Percentiles rank a stretch among this genome's conserved stretches.
phyloP scores from a whole-genome alignment of 805 yeast species.

The Brettanomyces nanus region DNA sequence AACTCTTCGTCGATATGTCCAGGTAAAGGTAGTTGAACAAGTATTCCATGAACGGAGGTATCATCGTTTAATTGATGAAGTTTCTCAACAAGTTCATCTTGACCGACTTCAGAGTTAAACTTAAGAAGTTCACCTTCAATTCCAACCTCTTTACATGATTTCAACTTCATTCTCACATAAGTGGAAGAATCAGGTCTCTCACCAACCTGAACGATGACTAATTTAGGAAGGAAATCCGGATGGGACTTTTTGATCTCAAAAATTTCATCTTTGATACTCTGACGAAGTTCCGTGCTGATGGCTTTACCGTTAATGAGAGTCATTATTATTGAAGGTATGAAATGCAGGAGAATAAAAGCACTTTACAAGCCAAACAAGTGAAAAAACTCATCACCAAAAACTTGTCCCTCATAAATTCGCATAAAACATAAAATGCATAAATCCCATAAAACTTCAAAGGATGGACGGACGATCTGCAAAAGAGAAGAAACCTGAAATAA shows the following conservation, averaged over 20 bases:
- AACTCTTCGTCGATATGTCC: conserved; percentile 65
- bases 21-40: conserved; percentile 90
- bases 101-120: conserved; percentile 53
- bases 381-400: neutral
- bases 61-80: conserved; percentile 65
- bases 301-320: conserved; percentile 52
- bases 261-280: conserved; percentile 44
- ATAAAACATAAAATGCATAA: too few relatives aligned
- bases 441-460: too few relatives aligned
- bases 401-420: too few relatives aligned
- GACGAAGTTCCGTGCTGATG: conserved; percentile 40
- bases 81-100: conserved; percentile 50
- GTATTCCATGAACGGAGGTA: conserved; percentile 71
- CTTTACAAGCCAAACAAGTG: neutral
- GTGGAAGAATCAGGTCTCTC: conserved; percentile 83
- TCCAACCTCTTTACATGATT: conserved; percentile 81
- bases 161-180: conserved; percentile 84
- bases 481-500: too few relatives aligned
- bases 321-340: too few relatives aligned
- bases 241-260: conserved; percentile 31
- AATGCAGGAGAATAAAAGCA: neutral
- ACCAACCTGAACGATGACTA: conserved; percentile 87
- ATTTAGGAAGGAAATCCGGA: conserved; percentile 58
- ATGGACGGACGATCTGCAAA: too few relatives aligned
- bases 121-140: conserved; percentile 60